Base-by-base conservation (phyloP, 73 alveolate species). In the Paramecium primaurelia region DNA sequence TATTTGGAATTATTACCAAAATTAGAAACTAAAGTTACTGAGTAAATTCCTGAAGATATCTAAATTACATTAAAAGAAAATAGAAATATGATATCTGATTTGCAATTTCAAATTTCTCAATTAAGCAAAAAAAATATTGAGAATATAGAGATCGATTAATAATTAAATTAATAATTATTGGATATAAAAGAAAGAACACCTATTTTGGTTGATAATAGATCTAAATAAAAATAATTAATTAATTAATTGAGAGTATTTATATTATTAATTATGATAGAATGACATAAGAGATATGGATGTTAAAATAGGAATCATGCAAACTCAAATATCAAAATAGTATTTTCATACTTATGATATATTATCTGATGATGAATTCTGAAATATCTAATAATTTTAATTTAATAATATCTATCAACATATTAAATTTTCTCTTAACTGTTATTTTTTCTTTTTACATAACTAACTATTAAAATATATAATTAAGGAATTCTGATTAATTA, bases 291-390 rank as follows among this genome's bases (percentile, higher is more conserved):
- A 64, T 32, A 64, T 64, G 84, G 6, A 64, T 9, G 28, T 64
- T 2, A 64, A 64, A 28, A 64, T 64, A 25, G 84, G 84, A 14
- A 26, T 64, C 0, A 28, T 64, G 28, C 28, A 64, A 34, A 64
- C 84, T 64, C 30, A 64, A 64, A 34, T 64, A 28, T 64, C 45
- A 28, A 64, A 64, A 28, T 64, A 16, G 42, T 34, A 64, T 32
- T 64, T 28, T 64, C 26, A 34, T 34, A 28, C 84, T 64, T 11
- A 32, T 32, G 84, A 64, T 10, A 28, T 32, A 5, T 5, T 64
- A 64, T 64, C 84, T 32, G 84, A 64, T 64, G 84, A 64, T 25
- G 84, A 64, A 64, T 64, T 64, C 47, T 64, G 84, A 64, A 32
- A 64, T 64, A 32, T 64, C 42, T 34, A 64, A 28, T 64, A 64